phyloP scores from a whole-genome alignment of 257 asterid species.

The Ocimum tenuiflorum region DNA sequence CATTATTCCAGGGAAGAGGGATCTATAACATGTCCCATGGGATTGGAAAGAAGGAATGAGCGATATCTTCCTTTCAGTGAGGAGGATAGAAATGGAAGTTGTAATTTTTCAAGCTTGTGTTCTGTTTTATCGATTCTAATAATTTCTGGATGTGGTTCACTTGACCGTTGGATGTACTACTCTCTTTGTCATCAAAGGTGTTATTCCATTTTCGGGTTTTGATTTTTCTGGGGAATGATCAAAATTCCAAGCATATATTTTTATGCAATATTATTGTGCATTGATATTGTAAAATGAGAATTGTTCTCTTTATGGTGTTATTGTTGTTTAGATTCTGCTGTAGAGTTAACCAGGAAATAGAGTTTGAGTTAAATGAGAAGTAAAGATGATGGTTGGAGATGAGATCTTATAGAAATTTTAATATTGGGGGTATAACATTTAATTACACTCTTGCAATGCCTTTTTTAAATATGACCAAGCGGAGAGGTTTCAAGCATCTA shows the following conservation, averaged over 20 bases:
- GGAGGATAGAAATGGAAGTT: background rate
- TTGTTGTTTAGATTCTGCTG: background rate
- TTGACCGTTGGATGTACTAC: conserved; percentile 6
- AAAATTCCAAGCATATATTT: background rate
- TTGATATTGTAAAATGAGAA: background rate
- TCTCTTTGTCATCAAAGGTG: background rate
- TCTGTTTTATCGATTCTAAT: conserved; percentile 14
- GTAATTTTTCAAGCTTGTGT: background rate
- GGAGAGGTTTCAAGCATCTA: too few relatives aligned
- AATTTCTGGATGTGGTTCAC: conserved; percentile 18
- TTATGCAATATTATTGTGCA: background rate
- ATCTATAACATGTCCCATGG: conserved; percentile 82
- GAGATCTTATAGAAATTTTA: too few relatives aligned
- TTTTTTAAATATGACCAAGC: too few relatives aligned
- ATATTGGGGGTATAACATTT: too few relatives aligned
- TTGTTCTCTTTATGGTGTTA: background rate
- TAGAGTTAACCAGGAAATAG: too few relatives aligned
- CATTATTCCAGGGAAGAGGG: conserved; percentile 53
- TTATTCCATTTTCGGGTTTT: background rate
- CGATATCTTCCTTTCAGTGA: background rate
- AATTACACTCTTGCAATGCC: too few relatives aligned
- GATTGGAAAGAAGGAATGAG: conserved; percentile 74
- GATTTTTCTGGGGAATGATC: background rate
- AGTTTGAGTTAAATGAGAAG: too few relatives aligned
- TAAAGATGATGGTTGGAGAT: too few relatives aligned